Percentiles rank a stretch among this genome's conserved stretches.
Conservation (phyloP, 805 yeast genomes). For the Kuraishia ogatae region DNA sequence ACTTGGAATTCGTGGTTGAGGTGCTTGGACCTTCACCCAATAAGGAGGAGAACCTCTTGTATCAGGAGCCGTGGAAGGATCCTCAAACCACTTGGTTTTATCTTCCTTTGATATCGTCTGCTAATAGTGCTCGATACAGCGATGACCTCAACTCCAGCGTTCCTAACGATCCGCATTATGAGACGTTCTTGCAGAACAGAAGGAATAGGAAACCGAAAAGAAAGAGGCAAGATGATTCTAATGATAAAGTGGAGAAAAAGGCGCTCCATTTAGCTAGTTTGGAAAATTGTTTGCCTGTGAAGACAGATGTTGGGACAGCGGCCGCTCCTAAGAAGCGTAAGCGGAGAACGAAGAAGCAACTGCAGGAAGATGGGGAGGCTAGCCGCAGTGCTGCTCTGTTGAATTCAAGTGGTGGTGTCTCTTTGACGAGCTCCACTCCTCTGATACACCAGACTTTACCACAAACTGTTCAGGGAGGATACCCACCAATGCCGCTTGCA, state of each 20-base stretch:
- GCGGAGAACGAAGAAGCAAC: background rate
- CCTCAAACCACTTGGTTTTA: constrained; percentile 12
- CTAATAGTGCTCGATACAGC: constrained; percentile 14
- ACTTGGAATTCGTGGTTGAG: background rate
- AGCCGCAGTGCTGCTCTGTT: background rate
- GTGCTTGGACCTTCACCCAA: background rate
- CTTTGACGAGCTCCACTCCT: background rate
- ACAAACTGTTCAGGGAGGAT: background rate
- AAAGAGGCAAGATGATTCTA: background rate
- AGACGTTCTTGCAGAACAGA: background rate
- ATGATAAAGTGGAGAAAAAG: background rate
- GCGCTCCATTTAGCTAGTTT: too few relatives aligned
- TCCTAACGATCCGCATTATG: constrained; percentile 16
- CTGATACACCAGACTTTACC: background rate
- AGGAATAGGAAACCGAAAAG: background rate
- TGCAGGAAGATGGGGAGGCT: background rate
- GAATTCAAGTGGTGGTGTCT: background rate
- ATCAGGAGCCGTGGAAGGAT: background rate
- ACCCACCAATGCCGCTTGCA: background rate
- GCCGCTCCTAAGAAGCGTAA: background rate
- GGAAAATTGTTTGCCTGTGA: background rate
- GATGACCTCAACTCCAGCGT: constrained; percentile 6
- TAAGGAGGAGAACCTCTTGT: background rate
- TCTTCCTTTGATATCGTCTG: constrained; percentile 13
- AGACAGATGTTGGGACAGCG: background rate